Evolutionary conservation across 306 rosid genomes (phyloP), one percentile per base, ranked within the genome.

Genomic region (Sindora glabra): DNA sequence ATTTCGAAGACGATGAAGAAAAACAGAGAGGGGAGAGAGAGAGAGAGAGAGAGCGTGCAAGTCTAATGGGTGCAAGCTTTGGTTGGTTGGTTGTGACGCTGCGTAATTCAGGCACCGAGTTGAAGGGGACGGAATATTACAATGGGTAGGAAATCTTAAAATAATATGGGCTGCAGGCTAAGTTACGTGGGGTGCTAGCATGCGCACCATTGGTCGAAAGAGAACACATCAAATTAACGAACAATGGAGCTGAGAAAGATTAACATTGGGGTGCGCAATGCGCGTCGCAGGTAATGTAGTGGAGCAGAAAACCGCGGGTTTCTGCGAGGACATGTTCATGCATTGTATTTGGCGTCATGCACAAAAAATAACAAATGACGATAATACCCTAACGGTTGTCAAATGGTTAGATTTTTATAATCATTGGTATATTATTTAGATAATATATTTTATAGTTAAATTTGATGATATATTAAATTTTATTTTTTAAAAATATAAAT

Each of bases 71-170:
- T 46, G 10, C 39, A 36, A 51, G 25, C 25, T 21, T 13, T 40
- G 45, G 63, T 72, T 46, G 69, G 70, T 48, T 12, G 48, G 57
- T 45, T 59, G 61, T 49, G 17, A 42, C 11, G 68, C 33, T 23
- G 67, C 48, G 62, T 78, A 46, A 71, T 74, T 70, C 75, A 64
- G 55, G 82, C 70, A 27, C 22, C 46, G 47, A 37, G 22, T 13
- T 56, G 41, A 10, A 10, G 55, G 72, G 17, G 46, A 59, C 59
- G 67, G 75, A 69, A 29, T 26, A 59, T 38, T 62, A 47, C 39
- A 71, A 21, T 30, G 30, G 33, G 76, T 15, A 59, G 74, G 81
- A 59, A 70, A 62, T 17, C 19, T 10, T 48, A 44, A 5, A 23
- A 49, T 51, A n/a, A 10, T 10, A 15, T n/a, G n/a, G n/a, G n/a